These are phyloP conservation scores for Serendipita sp. DNA, from an alignment of 768 basidiomycete species.

Conservation along the genomic window DNA sequence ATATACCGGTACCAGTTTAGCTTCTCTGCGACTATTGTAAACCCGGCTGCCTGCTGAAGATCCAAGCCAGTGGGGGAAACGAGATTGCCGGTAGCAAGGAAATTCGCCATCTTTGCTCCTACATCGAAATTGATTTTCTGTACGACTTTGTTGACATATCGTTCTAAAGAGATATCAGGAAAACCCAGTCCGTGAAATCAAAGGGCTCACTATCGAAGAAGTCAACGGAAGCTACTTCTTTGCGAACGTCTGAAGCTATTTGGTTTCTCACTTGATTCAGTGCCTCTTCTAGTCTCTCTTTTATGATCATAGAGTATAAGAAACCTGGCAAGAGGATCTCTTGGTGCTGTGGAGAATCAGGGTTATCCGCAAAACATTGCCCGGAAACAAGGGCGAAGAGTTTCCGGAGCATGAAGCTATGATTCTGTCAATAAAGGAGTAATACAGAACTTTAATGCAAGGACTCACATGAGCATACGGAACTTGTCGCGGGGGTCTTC, in stretches of 20 bases:
- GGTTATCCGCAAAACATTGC: conserved; percentile 84
- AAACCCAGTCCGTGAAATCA: background rate
- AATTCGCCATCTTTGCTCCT: conserved; percentile 77
- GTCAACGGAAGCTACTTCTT: conserved; percentile 59
- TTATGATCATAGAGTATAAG: conserved; percentile 94
- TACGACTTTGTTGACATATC: conserved; percentile 65
- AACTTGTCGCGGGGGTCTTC: conserved; percentile 84
- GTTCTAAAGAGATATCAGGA: conserved; percentile 31
- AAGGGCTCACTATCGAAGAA: conserved; percentile 64
- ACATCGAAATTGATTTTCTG: conserved; percentile 80
- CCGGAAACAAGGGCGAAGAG: conserved; percentile 82
- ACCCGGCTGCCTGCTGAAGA: conserved; percentile 94
- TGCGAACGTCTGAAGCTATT: conserved; percentile 59
- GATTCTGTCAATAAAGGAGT: conserved; percentile 9
- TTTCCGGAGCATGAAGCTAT: conserved; percentile 94
- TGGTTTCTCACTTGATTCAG: conserved; percentile 55
- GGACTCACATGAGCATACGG: conserved; percentile 73
- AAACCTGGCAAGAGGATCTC: conserved; percentile 89
- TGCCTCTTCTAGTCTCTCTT: conserved; percentile 87
- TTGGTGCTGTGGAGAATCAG: conserved; percentile 97
- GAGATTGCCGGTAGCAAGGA: conserved; percentile 93
- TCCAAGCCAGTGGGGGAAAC: conserved; percentile 91
- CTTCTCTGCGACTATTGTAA: conserved; percentile 97
- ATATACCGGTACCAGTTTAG: conserved; percentile 98
- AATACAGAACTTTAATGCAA: background rate